Conservation (phyloP, 495 filamentous ascomycete species). For the Penicillium robsamsonii region DNA sequence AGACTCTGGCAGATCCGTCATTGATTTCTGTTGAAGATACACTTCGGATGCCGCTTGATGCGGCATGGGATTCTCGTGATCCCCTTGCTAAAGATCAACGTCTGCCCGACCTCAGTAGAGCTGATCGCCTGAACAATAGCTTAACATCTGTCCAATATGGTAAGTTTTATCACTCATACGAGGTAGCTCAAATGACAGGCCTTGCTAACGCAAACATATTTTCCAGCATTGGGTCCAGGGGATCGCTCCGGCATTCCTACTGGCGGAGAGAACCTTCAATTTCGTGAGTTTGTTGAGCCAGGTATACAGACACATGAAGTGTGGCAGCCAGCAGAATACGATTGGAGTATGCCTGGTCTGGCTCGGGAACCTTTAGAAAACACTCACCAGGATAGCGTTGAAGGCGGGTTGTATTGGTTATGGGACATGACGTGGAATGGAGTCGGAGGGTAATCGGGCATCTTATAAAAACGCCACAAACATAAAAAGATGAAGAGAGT, state of each 20-base stretch:
- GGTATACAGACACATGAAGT: background rate
- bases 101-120: conserved; percentile 12
- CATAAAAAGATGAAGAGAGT: too few species aligned
- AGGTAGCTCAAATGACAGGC: background rate
- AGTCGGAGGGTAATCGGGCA: background rate
- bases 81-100: conserved; percentile 5
- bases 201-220: background rate
- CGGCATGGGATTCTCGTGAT: conserved; percentile 12
- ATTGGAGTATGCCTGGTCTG: conserved; percentile 1
- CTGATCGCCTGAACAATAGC: conserved; percentile 26
- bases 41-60: conserved; percentile 25
- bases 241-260: background rate
- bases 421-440: conserved; percentile 33
- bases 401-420: conserved; percentile 30
- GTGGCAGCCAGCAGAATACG: background rate
- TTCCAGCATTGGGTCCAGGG: background rate
- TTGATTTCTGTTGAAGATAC: conserved; percentile 29
- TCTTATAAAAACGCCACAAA: background rate
- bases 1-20: conserved; percentile 1
- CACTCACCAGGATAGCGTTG: conserved; percentile 6
- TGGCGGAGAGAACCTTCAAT: background rate
- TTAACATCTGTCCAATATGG: conserved; percentile 29
- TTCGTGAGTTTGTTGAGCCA: background rate
- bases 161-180: conserved; percentile 7
- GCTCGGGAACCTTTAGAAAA: conserved; percentile 1